A percentile compares a stretch with the other conserved stretches of the same genome.
Evolutionary conservation across 805 yeast genomes (phyloP).

Genomic region (Pichia californica): DNA sequence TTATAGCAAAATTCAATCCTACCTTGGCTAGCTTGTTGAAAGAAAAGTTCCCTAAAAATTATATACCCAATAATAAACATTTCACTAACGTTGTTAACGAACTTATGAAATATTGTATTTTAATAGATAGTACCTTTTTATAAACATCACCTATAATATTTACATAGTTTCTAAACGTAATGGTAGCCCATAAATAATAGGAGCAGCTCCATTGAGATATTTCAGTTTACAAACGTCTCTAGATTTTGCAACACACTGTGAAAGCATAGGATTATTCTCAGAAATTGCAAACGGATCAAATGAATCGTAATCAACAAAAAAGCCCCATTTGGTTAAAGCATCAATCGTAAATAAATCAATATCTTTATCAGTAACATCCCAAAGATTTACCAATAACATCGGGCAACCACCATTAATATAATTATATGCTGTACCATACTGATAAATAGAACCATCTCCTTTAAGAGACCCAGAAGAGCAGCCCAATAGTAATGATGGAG

Average conservation of each 20-base stretch:
- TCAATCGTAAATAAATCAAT: conserved; percentile 69
- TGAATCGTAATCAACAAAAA: conserved; percentile 31
- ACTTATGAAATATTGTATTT: not conserved
- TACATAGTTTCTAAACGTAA: conserved; percentile 23
- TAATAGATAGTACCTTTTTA: not conserved
- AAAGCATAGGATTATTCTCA: conserved; percentile 27
- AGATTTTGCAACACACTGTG: conserved; percentile 54
- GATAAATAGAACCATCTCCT: conserved; percentile 53
- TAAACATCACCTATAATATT: not conserved
- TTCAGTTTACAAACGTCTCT: conserved; percentile 63
- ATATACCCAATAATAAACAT: not conserved
- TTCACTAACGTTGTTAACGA: not conserved
- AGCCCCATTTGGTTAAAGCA: conserved; percentile 62
- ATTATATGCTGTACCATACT: conserved; percentile 69
- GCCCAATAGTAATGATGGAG: conserved; percentile 71
- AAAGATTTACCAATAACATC: conserved; percentile 73
- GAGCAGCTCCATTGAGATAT: conserved; percentile 88
- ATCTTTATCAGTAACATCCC: conserved; percentile 98
- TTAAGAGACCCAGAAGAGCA: conserved; percentile 80
- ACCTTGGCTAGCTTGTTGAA: not conserved
- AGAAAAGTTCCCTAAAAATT: not conserved
- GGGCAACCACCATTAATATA: conserved; percentile 81
- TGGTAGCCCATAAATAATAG: conserved; percentile 87
- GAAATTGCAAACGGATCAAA: conserved; percentile 17
- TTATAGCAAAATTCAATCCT: not conserved